phyloP scores from a whole-genome alignment of 2,329 filamentous ascomycete species.

The Pyricularia sp. region DNA sequence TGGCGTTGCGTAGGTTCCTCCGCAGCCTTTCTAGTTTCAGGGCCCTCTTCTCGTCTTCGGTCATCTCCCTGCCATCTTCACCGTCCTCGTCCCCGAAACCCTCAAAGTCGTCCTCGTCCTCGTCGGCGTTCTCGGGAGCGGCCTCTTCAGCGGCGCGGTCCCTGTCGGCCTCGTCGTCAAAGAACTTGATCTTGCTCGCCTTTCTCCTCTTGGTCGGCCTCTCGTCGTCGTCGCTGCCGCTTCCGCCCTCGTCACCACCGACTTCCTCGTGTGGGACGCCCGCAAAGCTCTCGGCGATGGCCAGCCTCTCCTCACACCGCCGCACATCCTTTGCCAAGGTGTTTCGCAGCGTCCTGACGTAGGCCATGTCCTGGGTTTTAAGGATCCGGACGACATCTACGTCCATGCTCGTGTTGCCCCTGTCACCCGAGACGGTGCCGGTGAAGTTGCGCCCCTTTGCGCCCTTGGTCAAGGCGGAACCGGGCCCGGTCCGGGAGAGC shows the following conservation, averaged over 20 bases:
- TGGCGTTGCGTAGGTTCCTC: constrained; percentile 34
- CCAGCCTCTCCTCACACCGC: constrained; percentile 38
- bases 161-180: constrained; percentile 25
- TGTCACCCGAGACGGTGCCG: constrained; percentile 43
- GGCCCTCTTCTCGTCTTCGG: constrained; percentile 20
- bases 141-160: constrained; percentile 16
- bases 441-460: constrained; percentile 31
- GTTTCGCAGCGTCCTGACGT: constrained; percentile 49
- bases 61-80: constrained; percentile 18
- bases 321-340: constrained; percentile 44
- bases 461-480: constrained; percentile 27
- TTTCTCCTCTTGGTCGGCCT: constrained; percentile 10
- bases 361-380: constrained; percentile 57
- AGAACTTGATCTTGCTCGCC: constrained; percentile 39
- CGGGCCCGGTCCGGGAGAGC: constrained; percentile 47
- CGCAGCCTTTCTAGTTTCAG: constrained; percentile 32
- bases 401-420: constrained; percentile 41
- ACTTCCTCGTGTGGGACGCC: constrained; percentile 17
- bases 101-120: constrained; percentile 17
- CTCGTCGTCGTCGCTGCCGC: constrained; percentile 16
- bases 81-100: constrained; percentile 18
- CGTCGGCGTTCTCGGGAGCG: constrained; percentile 20
- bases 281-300: constrained; percentile 26
- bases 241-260: constrained; percentile 17
- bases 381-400: constrained; percentile 47